phyloP scores from a whole-genome alignment of 768 basidiomycete species.

The Lepiota brunneoincarnata region DNA sequence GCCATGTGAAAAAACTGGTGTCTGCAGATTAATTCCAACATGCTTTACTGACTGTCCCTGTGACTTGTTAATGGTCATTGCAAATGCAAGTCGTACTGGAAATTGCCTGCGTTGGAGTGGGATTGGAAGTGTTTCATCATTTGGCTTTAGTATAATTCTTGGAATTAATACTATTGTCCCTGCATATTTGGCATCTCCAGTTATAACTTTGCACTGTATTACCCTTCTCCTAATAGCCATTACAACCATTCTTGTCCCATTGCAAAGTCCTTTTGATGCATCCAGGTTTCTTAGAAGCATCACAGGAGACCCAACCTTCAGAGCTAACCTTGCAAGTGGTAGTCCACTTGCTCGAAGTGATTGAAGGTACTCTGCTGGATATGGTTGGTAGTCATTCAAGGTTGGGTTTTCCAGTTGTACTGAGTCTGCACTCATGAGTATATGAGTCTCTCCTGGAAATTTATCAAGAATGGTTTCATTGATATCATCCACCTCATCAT shows the following conservation, averaged over 20 bases:
- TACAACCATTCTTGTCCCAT: slow-evolving; percentile 26
- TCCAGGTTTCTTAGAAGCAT: slow-evolving; percentile 30
- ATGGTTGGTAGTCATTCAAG: not conserved
- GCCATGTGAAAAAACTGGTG: slow-evolving; percentile 35
- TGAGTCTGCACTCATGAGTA: not conserved
- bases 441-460: too few species aligned
- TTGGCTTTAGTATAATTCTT: too few species aligned
- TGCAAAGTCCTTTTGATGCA: slow-evolving; percentile 25
- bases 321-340: not conserved
- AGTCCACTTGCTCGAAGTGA: not conserved
- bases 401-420: not conserved
- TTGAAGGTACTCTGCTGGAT: not conserved
- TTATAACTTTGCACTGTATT: slow-evolving; percentile 30
- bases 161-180: slow-evolving; percentile 30
- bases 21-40: slow-evolving; percentile 30
- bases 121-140: slow-evolving; percentile 20
- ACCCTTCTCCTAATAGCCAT: slow-evolving; percentile 16
- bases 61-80: slow-evolving; percentile 39
- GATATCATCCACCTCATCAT: too few species aligned
- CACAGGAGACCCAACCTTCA: slow-evolving; percentile 17
- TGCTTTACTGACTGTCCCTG: too few species aligned
- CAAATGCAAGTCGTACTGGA: slow-evolving; percentile 35
- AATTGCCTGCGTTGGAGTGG: slow-evolving; percentile 33
- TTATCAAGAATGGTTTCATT: too few species aligned
- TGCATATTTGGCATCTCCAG: slow-evolving; percentile 29